Conservation (phyloP, 176 grass and related monocot species). For the Poa pratensis region DNA sequence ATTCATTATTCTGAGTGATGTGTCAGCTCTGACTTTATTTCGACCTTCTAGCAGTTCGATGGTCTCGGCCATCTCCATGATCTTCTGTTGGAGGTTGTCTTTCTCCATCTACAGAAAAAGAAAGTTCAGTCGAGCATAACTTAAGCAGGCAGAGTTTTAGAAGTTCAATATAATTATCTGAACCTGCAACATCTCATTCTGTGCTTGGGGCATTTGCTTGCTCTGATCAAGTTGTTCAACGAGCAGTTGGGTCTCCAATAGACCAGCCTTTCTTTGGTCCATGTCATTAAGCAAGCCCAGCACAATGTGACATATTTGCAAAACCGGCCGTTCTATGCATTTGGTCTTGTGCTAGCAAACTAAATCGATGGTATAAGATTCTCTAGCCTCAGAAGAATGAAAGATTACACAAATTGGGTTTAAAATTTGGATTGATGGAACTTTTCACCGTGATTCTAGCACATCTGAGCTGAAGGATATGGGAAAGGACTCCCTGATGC, state of each 20-base stretch:
- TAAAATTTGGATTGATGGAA: too few relatives aligned
- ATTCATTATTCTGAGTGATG: slow-evolving; percentile 29
- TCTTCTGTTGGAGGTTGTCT: slow-evolving; percentile 66
- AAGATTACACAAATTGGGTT: too few relatives aligned
- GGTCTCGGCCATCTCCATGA: not conserved
- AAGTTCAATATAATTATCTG: slow-evolving; percentile 9
- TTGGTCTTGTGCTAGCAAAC: too few relatives aligned
- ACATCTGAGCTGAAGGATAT: too few relatives aligned
- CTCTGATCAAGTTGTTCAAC: slow-evolving; percentile 72
- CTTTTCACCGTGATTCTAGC: too few relatives aligned
- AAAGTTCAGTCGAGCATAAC: not conserved
- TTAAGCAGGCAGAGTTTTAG: not conserved
- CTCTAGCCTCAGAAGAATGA: too few relatives aligned
- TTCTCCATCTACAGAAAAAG: slow-evolving; percentile 65
- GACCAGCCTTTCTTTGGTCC: slow-evolving; percentile 58
- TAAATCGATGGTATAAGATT: too few relatives aligned
- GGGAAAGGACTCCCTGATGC: too few relatives aligned
- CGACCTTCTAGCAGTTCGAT: slow-evolving; percentile 33
- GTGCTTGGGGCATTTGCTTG: slow-evolving; percentile 65
- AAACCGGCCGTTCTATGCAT: too few relatives aligned
- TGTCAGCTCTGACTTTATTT: slow-evolving; percentile 8
- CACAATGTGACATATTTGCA: too few relatives aligned
- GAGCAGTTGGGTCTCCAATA: slow-evolving; percentile 56
- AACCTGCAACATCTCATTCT: slow-evolving; percentile 80
- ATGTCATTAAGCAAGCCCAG: slow-evolving; percentile 67